These are phyloP conservation scores for Nigrograna mackinnonii DNA, from an alignment of 2,329 filamentous ascomycete genomes.

Conservation along the genomic window DNA sequence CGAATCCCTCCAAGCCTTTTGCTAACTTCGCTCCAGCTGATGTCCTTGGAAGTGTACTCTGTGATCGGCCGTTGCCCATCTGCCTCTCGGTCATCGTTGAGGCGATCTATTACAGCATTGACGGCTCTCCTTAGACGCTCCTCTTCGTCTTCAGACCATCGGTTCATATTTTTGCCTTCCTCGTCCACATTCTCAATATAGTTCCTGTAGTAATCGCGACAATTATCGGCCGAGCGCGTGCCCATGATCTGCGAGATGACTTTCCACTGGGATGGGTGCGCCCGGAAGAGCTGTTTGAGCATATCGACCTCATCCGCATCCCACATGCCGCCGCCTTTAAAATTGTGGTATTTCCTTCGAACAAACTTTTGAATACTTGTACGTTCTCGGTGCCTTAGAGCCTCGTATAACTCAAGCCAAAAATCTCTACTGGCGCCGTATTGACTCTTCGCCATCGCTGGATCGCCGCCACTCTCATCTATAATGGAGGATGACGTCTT, in stretches of 20 bases:
- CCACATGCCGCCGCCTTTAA: slow-evolving; percentile 61
- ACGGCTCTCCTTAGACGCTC: slow-evolving; percentile 57
- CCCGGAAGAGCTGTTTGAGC: slow-evolving; percentile 51
- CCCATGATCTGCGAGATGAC: slow-evolving; percentile 62
- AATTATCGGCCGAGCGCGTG: slow-evolving; percentile 67
- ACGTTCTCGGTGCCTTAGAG: slow-evolving; percentile 35
- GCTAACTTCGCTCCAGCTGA: slow-evolving; percentile 70
- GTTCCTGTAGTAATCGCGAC: slow-evolving; percentile 72
- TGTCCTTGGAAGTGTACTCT: slow-evolving; percentile 53
- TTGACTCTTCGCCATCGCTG: slow-evolving; percentile 1
- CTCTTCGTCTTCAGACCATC: slow-evolving; percentile 67
- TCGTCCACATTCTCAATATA: slow-evolving; percentile 66
- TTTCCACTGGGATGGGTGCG: slow-evolving; percentile 63
- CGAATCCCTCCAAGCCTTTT: slow-evolving; percentile 64
- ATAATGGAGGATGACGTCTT: too few relatives aligned
- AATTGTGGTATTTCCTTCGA: slow-evolving; percentile 69
- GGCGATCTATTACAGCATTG: too few relatives aligned
- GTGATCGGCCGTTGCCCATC: slow-evolving; percentile 31
- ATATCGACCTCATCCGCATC: slow-evolving; percentile 61
- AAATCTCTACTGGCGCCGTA: slow-evolving; percentile 17
- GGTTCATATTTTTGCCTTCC: slow-evolving; percentile 54
- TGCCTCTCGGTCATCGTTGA: slow-evolving; percentile 57
- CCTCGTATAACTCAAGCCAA: slow-evolving; percentile 35
- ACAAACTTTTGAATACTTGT: slow-evolving; percentile 47
- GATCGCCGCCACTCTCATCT: slow-evolving; percentile 2